These are phyloP conservation scores for Plectosphaerella plurivora DNA, from an alignment of 2,329 filamentous ascomycete species.

Conservation along the genomic window DNA sequence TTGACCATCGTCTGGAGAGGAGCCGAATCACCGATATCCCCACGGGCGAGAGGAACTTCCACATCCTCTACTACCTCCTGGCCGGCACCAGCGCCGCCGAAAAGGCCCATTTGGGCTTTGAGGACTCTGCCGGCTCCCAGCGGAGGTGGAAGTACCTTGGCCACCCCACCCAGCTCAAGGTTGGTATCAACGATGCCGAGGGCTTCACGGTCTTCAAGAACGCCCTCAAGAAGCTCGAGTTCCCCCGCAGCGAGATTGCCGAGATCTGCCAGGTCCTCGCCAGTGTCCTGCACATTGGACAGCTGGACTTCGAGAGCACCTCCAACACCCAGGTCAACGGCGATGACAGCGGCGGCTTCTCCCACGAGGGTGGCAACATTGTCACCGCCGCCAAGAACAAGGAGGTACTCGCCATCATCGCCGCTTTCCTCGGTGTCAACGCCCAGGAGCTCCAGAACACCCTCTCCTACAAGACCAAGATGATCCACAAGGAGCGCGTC, in stretches of 20 bases:
- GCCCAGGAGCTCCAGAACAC: conserved; percentile 79
- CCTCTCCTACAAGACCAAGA: conserved; percentile 94
- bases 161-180: conserved; percentile 93
- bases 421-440: conserved; percentile 89
- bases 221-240: conserved; percentile 88
- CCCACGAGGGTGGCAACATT: conserved; percentile 85
- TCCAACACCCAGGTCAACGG: conserved; percentile 73
- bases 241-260: conserved; percentile 87
- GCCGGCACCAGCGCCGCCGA: conserved; percentile 88
- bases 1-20: conserved; percentile 89
- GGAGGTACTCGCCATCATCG: conserved; percentile 78
- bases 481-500: conserved; percentile 92
- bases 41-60: conserved; percentile 94
- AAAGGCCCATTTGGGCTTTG: conserved; percentile 73
- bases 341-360: conserved; percentile 94
- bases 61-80: conserved; percentile 91
- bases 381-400: conserved; percentile 90
- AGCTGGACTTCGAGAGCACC: conserved; percentile 86
- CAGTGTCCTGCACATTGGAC: conserved; percentile 92
- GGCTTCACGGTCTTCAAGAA: conserved; percentile 98
- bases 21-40: conserved; percentile 89
- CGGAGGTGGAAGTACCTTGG: conserved; percentile 96
- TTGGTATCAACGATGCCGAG: conserved; percentile 92
- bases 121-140: conserved; percentile 46
- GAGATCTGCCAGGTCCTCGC: conserved; percentile 95